Evolutionary conservation across 1,139 yeast genomes (phyloP), one percentile per base, ranked within the genome.

Genomic region (Arxiozyma heterogenica): DNA sequence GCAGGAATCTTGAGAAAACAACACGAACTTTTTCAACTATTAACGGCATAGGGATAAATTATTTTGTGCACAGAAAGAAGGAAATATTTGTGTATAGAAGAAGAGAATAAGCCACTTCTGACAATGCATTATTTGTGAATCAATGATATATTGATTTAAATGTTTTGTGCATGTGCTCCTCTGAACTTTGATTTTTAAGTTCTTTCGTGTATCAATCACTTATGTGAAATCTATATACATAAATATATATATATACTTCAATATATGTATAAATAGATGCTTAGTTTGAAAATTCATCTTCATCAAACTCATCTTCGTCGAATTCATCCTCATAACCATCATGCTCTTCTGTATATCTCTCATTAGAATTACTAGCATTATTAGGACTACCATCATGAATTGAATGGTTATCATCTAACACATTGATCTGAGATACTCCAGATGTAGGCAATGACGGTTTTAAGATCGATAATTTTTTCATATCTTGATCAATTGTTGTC

Each of bases 241-340:
- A n/a, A n/a, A 27, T 17, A 18, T 39, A 39, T 27, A 27, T 27
- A 27, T 27, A 11, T 6, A 27, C 30, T 8, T 27, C 9, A 7
- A 2, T 8, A 12, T 20, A n/a, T n/a, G 17, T 3, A 22, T 17
- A 15, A 23, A 41, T 6, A 23, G 18, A n/a, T 18, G 4, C 2
- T 44, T 52, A 59, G 23, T 62, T 62, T 18, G 58, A 55, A 53
- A 63, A 63, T 41, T 63, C 66, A 39, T 61, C 66, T 48, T 64
- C 67, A 47, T 61, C 64, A 44, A 60, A 60, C 42, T 61, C 64
- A 46, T 61, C 59, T 34, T 60, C 64, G 30, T 51, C 53, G n/a
- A 44, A 47, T 15, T 53, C 57, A 20, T 59, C 66, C n/a, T 48
- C 51, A 20, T 21, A 41, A 22, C 43, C 56, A 4, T 45, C 39